Evolutionary conservation across 2,329 filamentous ascomycete species (phyloP).

Genomic region (Kalmusia sp.): DNA sequence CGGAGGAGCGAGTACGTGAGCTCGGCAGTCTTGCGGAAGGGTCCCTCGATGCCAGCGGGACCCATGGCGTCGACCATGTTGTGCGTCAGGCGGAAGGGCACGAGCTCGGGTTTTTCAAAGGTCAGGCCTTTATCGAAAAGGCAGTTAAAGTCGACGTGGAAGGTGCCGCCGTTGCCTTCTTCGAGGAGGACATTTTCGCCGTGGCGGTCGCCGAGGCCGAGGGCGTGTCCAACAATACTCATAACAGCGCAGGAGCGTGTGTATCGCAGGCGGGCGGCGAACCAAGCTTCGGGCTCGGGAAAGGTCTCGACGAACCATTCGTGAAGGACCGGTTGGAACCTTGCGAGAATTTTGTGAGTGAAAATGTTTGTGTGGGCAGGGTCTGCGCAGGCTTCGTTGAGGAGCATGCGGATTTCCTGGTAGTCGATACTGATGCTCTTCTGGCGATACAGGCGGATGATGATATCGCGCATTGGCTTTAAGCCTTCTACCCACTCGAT

Average conservation of each 20-base stretch:
- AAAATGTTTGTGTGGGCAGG: slow-evolving; percentile 73
- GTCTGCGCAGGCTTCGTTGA: slow-evolving; percentile 71
- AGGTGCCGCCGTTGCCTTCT: slow-evolving; percentile 88
- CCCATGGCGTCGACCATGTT: slow-evolving; percentile 99
- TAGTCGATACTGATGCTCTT: slow-evolving; percentile 71
- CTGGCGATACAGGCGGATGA: slow-evolving; percentile 78
- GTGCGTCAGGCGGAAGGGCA: slow-evolving; percentile 95
- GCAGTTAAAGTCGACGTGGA: slow-evolving; percentile 99
- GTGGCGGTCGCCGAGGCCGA: slow-evolving; percentile 89
- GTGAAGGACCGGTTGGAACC: slow-evolving; percentile 85
- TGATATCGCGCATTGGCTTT: slow-evolving; percentile 90
- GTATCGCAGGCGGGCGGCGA: slow-evolving; percentile 85
- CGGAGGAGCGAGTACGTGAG: slow-evolving; percentile 83
- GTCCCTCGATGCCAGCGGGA: slow-evolving; percentile 88
- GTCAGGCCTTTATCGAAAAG: slow-evolving; percentile 97
- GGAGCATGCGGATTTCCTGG: slow-evolving; percentile 67
- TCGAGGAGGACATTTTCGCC: slow-evolving; percentile 97
- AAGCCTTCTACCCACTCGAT: slow-evolving; percentile 99
- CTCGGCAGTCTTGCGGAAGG: slow-evolving; percentile 90
- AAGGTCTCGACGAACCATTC: slow-evolving; percentile 97
- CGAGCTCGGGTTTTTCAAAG: slow-evolving; percentile 91
- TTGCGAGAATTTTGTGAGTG: slow-evolving; percentile 68
- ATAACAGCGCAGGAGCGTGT: slow-evolving; percentile 96
- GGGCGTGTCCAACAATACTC: slow-evolving; percentile 98
- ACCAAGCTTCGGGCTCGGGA: slow-evolving; percentile 91